A percentile compares a stretch with the other conserved stretches of the same genome.
These are phyloP conservation scores for Hymenotorrendiella dingleyae DNA, from an alignment of 2,329 filamentous ascomycete genomes.

Conservation along the genomic window DNA sequence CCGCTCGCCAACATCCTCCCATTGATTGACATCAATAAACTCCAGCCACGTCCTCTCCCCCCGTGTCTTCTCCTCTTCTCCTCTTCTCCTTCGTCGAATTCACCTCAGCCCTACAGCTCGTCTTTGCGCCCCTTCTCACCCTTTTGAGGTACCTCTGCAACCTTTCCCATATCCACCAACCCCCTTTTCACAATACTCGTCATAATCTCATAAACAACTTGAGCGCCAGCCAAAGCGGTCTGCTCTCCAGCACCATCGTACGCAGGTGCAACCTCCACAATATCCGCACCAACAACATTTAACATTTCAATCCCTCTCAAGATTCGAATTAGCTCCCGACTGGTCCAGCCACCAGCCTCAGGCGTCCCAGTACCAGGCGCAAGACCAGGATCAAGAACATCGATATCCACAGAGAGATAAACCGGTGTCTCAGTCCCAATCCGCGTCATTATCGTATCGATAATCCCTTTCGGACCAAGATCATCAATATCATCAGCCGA, in stretches of 20 bases:
- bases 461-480: slow-evolving; percentile 64
- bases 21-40: no score
- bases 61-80: not conserved
- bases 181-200: slow-evolving; percentile 65
- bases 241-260: slow-evolving; percentile 78
- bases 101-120: slow-evolving; percentile 17
- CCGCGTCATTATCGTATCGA: slow-evolving; percentile 62
- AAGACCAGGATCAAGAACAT: slow-evolving; percentile 66
- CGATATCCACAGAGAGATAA: slow-evolving; percentile 76
- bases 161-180: slow-evolving; percentile 32
- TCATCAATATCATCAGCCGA: slow-evolving; percentile 85
- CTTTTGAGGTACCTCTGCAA: slow-evolving; percentile 18
- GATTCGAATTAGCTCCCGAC: slow-evolving; percentile 77
- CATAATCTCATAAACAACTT: slow-evolving; percentile 81
- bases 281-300: slow-evolving; percentile 83
- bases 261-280: slow-evolving; percentile 82
- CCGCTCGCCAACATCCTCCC: no score
- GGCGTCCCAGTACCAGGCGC: slow-evolving; percentile 81
- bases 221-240: slow-evolving; percentile 76
- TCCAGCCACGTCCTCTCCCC: not conserved
- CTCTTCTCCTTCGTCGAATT: not conserved
- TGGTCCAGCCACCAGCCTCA: slow-evolving; percentile 88
- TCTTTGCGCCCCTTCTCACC: slow-evolving; percentile 20
- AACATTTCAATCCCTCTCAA: slow-evolving; percentile 73
- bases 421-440: slow-evolving; percentile 73